Conservation (phyloP, 2,329 filamentous ascomycete genomes). For the Cladosporium halotolerans region DNA sequence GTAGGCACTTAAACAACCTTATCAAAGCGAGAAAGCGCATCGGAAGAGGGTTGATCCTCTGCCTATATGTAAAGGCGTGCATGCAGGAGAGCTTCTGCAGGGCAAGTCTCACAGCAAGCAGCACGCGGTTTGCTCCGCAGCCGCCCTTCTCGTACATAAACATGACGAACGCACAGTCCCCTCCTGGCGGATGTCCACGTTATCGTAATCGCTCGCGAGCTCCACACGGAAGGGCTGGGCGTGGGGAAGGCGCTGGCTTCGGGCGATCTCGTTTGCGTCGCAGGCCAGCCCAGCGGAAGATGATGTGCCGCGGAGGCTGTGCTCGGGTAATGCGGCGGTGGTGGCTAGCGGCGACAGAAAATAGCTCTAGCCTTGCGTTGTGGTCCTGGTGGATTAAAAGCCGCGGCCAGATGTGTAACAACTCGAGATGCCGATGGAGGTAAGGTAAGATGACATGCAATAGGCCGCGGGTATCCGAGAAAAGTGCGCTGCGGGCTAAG, state of each 20-base stretch:
- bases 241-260: too few relatives aligned
- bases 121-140: background rate
- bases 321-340: background rate
- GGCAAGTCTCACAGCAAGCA: background rate
- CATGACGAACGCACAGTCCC: background rate
- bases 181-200: background rate
- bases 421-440: background rate
- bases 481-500: slow-evolving; percentile 1
- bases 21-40: background rate
- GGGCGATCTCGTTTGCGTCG: too few relatives aligned
- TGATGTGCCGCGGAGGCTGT: background rate
- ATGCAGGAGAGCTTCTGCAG: background rate
- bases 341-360: background rate
- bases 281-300: background rate
- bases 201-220: too few relatives aligned
- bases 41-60: background rate
- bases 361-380: background rate
- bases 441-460: background rate
- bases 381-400: background rate
- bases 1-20: too few relatives aligned
- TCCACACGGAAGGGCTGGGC: too few relatives aligned
- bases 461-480: slow-evolving; percentile 9
- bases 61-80: too few relatives aligned
- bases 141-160: background rate
- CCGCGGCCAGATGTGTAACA: background rate